Percentiles rank a stretch among this genome's conserved stretches.
Evolutionary conservation across 495 filamentous ascomycete species (phyloP).

Genomic region (Trichoderma gamsii): DNA sequence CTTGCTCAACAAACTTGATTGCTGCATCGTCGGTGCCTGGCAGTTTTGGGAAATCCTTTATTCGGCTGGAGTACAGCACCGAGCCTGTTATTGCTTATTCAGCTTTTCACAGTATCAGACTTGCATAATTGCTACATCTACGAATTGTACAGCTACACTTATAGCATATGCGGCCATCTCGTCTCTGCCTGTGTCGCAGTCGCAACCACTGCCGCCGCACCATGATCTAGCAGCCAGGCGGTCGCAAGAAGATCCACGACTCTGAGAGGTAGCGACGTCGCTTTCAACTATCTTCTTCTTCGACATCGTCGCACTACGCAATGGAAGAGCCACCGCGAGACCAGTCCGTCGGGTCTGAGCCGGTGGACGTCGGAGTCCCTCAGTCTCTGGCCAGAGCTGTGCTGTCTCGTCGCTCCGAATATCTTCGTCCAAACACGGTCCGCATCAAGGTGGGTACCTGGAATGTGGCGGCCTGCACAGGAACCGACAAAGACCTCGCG

Average conservation of each 20-base stretch:
- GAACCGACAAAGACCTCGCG: slow-evolving; percentile 78
- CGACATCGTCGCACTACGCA: not conserved
- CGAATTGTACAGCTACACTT: not conserved
- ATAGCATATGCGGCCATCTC: not conserved
- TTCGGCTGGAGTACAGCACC: no score
- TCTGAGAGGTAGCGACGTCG: not conserved
- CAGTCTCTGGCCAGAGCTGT: slow-evolving; percentile 50
- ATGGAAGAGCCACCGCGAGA: slow-evolving; percentile 1
- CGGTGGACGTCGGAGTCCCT: slow-evolving; percentile 29
- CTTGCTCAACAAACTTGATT: no score
- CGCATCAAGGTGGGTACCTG: slow-evolving; percentile 85
- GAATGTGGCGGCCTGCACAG: slow-evolving; percentile 83
- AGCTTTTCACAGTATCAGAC: not conserved
- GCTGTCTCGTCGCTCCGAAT: slow-evolving; percentile 68
- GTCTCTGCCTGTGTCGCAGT: not conserved
- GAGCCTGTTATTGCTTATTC: not conserved
- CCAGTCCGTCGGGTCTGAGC: slow-evolving; percentile 30
- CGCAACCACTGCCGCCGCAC: slow-evolving; percentile 6
- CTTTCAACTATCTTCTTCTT: slow-evolving; percentile 8
- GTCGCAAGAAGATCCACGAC: slow-evolving; percentile 10
- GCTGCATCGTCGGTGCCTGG: no score
- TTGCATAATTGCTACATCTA: not conserved
- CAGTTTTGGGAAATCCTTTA: no score
- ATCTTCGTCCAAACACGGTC: slow-evolving; percentile 60
- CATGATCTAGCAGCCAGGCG: slow-evolving; percentile 13